Conservation (phyloP, 352 stramenopile species). For the Globisporangium apiculatum region DNA sequence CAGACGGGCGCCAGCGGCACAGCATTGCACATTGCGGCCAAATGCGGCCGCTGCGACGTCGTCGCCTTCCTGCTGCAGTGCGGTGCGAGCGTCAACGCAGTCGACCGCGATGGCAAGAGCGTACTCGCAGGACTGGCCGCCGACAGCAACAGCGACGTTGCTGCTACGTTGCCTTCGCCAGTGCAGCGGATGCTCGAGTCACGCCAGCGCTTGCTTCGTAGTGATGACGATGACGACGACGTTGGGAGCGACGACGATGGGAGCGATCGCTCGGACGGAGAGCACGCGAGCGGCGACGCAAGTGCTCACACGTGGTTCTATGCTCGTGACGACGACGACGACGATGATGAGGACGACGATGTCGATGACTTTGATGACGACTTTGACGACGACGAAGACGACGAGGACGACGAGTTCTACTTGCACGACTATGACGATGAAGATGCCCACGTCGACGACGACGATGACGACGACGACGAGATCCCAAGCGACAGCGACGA, state of each 20-base stretch:
- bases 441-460: constrained; percentile 28
- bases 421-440: constrained; percentile 57
- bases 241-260: too few species aligned
- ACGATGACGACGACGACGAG: constrained; percentile 20
- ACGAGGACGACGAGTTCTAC: constrained; percentile 38
- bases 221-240: constrained; percentile 15
- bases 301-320: constrained; percentile 31
- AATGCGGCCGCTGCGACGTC: constrained; percentile 57
- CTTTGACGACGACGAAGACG: constrained; percentile 39
- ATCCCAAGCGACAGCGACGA: constrained; percentile 26
- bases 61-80: constrained; percentile 73
- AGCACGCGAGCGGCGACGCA: constrained; percentile 9
- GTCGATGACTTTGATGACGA: constrained; percentile 54
- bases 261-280: constrained; percentile 45
- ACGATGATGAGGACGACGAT: constrained; percentile 38
- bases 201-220: constrained; percentile 20
- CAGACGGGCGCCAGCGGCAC: constrained; percentile 42
- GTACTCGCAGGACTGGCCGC: constrained; percentile 37
- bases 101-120: constrained; percentile 40
- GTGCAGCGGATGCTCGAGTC: constrained; percentile 53
- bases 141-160: neutral
- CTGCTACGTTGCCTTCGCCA: constrained; percentile 18
- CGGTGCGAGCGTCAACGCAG: constrained; percentile 47
- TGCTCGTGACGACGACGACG: constrained; percentile 31
- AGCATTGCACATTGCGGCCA: constrained; percentile 59